Conservation (phyloP, 805 yeast species). For the Kazachstania bromeliacearum region DNA sequence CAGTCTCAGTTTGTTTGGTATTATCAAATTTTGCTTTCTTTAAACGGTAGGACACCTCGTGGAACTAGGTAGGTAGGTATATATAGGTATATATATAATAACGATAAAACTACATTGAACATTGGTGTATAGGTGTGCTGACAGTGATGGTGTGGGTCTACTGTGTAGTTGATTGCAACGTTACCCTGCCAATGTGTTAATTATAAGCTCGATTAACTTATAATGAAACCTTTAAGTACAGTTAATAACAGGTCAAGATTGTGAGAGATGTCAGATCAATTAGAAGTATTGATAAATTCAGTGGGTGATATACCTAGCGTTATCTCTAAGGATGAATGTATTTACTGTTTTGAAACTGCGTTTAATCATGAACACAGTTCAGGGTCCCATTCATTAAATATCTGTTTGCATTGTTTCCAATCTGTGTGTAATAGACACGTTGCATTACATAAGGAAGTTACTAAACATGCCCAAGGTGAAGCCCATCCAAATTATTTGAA, state of each 20-base stretch:
- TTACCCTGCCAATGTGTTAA: too few relatives aligned
- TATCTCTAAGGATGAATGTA: slow-evolving; percentile 83
- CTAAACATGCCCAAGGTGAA: slow-evolving; percentile 23
- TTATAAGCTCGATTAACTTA: too few relatives aligned
- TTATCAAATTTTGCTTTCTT: slow-evolving; percentile 25
- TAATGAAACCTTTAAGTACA: too few relatives aligned
- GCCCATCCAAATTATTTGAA: slow-evolving; percentile 54
- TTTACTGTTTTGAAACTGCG: slow-evolving; percentile 71
- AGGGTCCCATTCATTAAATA: slow-evolving; percentile 38
- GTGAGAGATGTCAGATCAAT: too few relatives aligned
- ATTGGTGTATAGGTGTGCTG: slow-evolving; percentile 9
- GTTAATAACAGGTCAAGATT: too few relatives aligned
- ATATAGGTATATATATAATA: background rate
- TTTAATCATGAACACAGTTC: slow-evolving; percentile 30
- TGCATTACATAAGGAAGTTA: slow-evolving; percentile 39
- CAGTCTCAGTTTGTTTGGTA: slow-evolving; percentile 33
- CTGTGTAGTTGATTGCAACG: too few relatives aligned
- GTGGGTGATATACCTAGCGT: slow-evolving; percentile 25
- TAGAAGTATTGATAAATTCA: too few relatives aligned
- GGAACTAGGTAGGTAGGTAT: too few relatives aligned
- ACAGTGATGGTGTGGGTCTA: too few relatives aligned
- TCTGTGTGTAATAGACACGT: slow-evolving; percentile 62
- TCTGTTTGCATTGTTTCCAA: slow-evolving; percentile 67
- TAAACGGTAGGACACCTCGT: background rate
- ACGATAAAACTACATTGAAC: background rate